These are phyloP conservation scores for Theileria orientalis DNA, from an alignment of 169 alveolate species.

Conservation along the genomic window DNA sequence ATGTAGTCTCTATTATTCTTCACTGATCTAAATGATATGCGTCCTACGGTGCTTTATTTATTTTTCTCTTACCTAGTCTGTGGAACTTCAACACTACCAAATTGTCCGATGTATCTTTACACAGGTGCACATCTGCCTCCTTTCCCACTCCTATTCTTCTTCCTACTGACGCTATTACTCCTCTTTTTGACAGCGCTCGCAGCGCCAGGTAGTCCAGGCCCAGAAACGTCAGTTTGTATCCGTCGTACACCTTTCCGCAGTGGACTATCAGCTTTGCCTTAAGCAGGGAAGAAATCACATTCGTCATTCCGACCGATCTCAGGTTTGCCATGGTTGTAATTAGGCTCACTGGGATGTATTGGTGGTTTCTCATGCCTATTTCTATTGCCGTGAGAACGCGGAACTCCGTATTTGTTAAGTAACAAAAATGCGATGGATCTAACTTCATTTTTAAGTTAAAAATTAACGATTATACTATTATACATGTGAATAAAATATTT, in stretches of 20 bases:
- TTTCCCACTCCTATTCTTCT: constrained; percentile 97
- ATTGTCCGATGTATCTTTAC: constrained; percentile 88
- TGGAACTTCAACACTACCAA: constrained; percentile 75
- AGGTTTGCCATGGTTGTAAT: constrained; percentile 95
- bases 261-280: constrained; percentile 92
- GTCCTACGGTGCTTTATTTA: constrained; percentile 70
- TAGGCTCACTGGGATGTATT: constrained; percentile 92
- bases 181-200: constrained; percentile 91
- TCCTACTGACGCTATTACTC: constrained; percentile 88
- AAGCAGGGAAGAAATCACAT: constrained; percentile 84
- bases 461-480: not conserved
- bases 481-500: not conserved
- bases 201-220: constrained; percentile 99
- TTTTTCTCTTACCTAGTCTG: constrained; percentile 56
- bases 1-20: constrained; percentile 97
- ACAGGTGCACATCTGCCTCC: constrained; percentile 97
- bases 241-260: constrained; percentile 92
- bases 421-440: constrained; percentile 65
- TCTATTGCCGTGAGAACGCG: constrained; percentile 96
- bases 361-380: constrained; percentile 99
- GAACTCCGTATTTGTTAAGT: constrained; percentile 68
- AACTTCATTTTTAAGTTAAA: constrained; percentile 36
- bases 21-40: constrained; percentile 96
- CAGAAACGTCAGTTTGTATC: constrained; percentile 94
- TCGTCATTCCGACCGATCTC: constrained; percentile 86